Base-by-base conservation (phyloP, 116 monocot genomes). In the Phalaenopsis hybrid region DNA sequence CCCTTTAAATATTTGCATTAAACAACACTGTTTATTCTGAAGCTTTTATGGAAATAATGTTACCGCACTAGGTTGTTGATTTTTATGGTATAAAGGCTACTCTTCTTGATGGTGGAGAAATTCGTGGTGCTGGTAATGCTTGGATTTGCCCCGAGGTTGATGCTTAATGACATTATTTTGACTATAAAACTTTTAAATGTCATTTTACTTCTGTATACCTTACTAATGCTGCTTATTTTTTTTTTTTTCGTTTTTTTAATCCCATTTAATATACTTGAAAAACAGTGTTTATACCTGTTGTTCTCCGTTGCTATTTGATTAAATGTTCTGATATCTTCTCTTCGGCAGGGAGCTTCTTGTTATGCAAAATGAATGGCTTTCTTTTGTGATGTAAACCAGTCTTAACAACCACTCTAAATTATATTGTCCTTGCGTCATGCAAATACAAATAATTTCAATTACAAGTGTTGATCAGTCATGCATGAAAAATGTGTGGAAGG, bases 111-210 rank as follows among this genome's bases (percentile, higher is more conserved):
- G 99, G 93, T 75, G 99, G 99, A 79, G 99, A 99, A 90, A 95
- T 99, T 86, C 90, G 99, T 81, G 99, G 99, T 43, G 99, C 99
- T 85, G 99, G 99, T 81, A 99, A 89, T 89, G 95, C 88, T 46
- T 99, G 99, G 99, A 88, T 99, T 87, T 99, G 99, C 74, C 92
- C 93, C 57, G 99, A 99, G 95, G 99, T 99, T 80, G 28, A 37
- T 50, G 68, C 45, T 48, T 67, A 25, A 65, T 46, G 18, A 10
- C 58, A 65, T 76, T 63, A 9, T 50, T 50, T 77, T 31, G 33
- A 31, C n/a, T 37, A 37, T 37, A 37, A 37, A 28, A 28, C 28
- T 45, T 45, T 75, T 44, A 46, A 45, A 75, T 75, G 75, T 1
- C 44, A 45, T 9, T 75, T 20, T n/a, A 20, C 21, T 75, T 46